Evolutionary conservation across 176 grass and related monocot genomes (phyloP).

Genomic region (Echinochloa phyllopogon): DNA sequence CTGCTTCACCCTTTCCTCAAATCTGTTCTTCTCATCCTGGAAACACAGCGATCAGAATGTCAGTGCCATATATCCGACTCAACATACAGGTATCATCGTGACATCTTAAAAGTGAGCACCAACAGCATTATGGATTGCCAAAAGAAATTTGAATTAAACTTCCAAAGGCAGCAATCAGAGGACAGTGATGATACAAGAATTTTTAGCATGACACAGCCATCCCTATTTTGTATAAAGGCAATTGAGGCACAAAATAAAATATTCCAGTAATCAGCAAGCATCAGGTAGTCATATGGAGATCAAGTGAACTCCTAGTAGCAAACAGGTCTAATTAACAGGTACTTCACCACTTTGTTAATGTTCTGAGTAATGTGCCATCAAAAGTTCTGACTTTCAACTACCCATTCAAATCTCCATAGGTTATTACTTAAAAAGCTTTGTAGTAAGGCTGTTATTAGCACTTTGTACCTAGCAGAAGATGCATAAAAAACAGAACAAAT

Average conservation of each 20-base stretch:
- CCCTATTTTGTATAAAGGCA: slow-evolving; percentile 1
- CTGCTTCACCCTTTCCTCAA: slow-evolving; percentile 3
- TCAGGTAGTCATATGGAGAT: neutral
- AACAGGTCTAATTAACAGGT: neutral
- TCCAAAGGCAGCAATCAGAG: neutral
- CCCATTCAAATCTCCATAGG: neutral
- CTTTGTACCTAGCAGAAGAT: neutral
- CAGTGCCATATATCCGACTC: neutral
- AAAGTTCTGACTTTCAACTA: neutral
- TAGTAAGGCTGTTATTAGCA: neutral
- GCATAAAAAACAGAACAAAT: neutral
- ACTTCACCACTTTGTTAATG: neutral
- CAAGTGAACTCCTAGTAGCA: neutral
- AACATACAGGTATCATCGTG: neutral
- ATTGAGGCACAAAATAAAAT: neutral
- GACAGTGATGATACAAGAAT: neutral
- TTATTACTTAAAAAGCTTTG: neutral
- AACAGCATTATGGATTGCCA: neutral
- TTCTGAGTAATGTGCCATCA: neutral
- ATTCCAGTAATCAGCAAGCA: neutral
- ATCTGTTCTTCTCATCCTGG: slow-evolving; percentile 54
- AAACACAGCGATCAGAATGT: neutral
- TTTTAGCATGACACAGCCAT: neutral
- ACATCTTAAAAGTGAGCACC: neutral
- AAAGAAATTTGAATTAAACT: neutral